Base-by-base conservation (phyloP, 805 yeast genomes). In the Myxozyma neotropica region DNA sequence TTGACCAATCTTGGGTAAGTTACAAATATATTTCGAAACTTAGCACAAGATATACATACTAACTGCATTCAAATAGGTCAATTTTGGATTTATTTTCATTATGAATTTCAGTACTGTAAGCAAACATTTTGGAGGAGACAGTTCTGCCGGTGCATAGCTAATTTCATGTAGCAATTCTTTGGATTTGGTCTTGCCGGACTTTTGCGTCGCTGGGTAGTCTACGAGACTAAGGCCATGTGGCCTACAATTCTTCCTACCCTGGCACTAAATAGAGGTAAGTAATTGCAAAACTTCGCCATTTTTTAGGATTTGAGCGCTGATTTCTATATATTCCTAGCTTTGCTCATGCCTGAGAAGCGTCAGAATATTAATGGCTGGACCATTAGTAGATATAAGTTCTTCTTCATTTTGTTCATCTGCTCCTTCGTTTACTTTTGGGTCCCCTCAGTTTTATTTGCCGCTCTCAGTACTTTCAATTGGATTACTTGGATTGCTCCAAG, bases 101-200 rank as follows among this genome's bases (percentile, higher is more conserved):
- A 74, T 86, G 43, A 73, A 81, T 1, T 64, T 84, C 5, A 78
- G 86, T 2, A 78, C 88, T 2, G 43, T 38, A 38, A 38, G 43
- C n/a, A 13, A 2, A 86, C 84, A 67, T 82, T 81, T 8, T 38
- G 54, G 15, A 56, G 10, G 10, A 29, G 33, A 10, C n/a, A n/a
- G n/a, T n/a, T n/a, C n/a, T n/a, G n/a, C n/a, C n/a, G n/a, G n/a
- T n/a, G n/a, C n/a, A n/a, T n/a, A n/a, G n/a, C n/a, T n/a, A n/a
- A n/a, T n/a, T 58, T 48, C 10, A 61, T 29, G 33, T 84, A 2
- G 77, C 86, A 1, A 78, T 81, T 81, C 61, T 27, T 86, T 62
- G 91, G 90, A 23, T 81, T 83, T 68, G 85, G 88, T 0, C 80
- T 86, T 70, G 88, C 89, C 5, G 86, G 87, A 49, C 69, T 85